Evolutionary conservation across 2,329 filamentous ascomycete species (phyloP), one percentile per base, ranked within the genome.

Genomic region (Colletotrichum filicis): DNA sequence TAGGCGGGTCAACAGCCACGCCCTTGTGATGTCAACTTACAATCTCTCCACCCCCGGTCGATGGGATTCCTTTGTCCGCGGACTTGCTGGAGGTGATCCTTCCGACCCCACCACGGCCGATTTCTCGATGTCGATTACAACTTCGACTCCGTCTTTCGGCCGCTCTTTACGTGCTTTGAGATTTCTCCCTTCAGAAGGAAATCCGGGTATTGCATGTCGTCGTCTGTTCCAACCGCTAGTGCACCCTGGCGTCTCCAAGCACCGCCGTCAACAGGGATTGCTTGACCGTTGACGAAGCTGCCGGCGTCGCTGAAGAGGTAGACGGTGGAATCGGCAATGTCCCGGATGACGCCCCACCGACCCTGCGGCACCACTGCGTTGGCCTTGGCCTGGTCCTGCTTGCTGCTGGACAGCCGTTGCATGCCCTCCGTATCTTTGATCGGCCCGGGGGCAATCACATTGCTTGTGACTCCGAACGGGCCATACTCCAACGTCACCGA

Each of bases 271-370:
- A 94, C 94, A 37, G 97, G 93, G 46, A 98, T 83, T 3, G 91
- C 90, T 76, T 95, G 92, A 1, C 95, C 97, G 76, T 94, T 98
- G 59, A 98, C 91, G 81, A 94, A 98, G 80, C 92, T 95, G 1
- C 92, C 96, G 0, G 94, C 91, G 58, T 97, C 94, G 58, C 93
- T 94, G 80, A 98, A 97, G 68, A 98, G 82, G 78, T 92, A 99
- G 0, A 98, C 90, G 0, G 96, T 98, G 1, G 96, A 94, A 82
- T 99, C 96, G 0, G 95, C 93, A 78, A 99, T 95, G 79, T 99
- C 96, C 76, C 93, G 93, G 30, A 97, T 91, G 0, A 90, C 90
- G 7, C 96, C 97, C 82, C 91, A 91, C 69, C 95, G 88, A 1
- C 95, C 95, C 2, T 92, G 84, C 0, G 97, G 97, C 49, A 97